Evolutionary conservation across 2,329 filamentous ascomycete species (phyloP).

Genomic region (Aspergillus ustus): DNA sequence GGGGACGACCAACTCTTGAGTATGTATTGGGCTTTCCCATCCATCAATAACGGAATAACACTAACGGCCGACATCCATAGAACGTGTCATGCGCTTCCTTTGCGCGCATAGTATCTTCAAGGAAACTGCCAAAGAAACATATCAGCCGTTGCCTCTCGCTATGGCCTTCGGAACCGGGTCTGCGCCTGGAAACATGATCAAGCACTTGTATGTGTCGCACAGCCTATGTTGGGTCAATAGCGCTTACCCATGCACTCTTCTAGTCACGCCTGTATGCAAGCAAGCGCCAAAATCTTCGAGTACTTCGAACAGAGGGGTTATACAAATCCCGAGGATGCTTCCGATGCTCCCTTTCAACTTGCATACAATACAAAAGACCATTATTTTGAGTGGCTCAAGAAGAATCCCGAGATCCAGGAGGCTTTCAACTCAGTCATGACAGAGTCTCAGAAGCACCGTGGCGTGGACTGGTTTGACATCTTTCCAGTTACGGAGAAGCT

Average conservation of each 20-base stretch:
- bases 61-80: conserved; percentile 14
- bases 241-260: background rate
- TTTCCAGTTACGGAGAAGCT: conserved; percentile 24
- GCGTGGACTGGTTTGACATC: conserved; percentile 23
- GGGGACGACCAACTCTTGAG: conserved; percentile 22
- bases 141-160: conserved; percentile 22
- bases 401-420: conserved; percentile 22
- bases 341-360: conserved; percentile 36
- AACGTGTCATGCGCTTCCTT: conserved; percentile 27
- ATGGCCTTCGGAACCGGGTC: conserved; percentile 17
- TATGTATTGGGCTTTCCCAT: conserved; percentile 5
- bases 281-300: conserved; percentile 25
- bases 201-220: conserved; percentile 26
- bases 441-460: background rate
- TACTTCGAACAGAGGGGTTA: conserved; percentile 37
- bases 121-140: conserved; percentile 11
- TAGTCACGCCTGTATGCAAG: conserved; percentile 21
- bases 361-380: conserved; percentile 27
- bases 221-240: background rate
- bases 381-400: conserved; percentile 34
- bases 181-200: conserved; percentile 19
- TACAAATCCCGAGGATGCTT: conserved; percentile 32
- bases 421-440: conserved; percentile 38
- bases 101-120: conserved; percentile 21
- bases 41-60: background rate